Evolutionary conservation across 2,329 filamentous ascomycete species (phyloP).

Genomic region (Cercospora brassicicola): DNA sequence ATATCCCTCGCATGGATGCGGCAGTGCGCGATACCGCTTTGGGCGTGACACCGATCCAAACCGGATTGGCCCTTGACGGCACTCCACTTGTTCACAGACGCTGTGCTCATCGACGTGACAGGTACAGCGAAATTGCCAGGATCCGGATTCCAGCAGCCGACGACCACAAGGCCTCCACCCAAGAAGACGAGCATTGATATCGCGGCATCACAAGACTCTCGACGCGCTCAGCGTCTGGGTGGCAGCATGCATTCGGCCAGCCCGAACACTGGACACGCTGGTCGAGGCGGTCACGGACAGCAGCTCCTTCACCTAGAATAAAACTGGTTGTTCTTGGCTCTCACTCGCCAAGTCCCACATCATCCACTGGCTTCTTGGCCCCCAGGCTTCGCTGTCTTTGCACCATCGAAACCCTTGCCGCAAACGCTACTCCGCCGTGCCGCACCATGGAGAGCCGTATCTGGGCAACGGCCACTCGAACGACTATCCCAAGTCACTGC

Average conservation of each 20-base stretch:
- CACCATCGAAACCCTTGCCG: slow-evolving; percentile 8
- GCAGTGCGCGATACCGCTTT: slow-evolving; percentile 8
- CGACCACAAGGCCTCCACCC: not conserved
- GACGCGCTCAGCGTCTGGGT: not conserved
- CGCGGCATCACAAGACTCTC: not conserved
- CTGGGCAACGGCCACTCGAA: slow-evolving; percentile 13
- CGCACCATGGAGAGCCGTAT: slow-evolving; percentile 24
- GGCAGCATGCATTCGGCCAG: not conserved
- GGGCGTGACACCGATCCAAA: slow-evolving; percentile 14
- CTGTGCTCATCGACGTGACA: slow-evolving; percentile 2
- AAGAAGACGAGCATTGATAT: not conserved
- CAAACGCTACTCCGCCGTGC: slow-evolving; percentile 15
- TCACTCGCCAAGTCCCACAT: slow-evolving; percentile 14
- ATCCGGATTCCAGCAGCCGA: slow-evolving; percentile 1
- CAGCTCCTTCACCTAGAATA: slow-evolving; percentile 14
- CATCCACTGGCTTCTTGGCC: slow-evolving; percentile 16
- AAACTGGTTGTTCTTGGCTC: slow-evolving; percentile 10
- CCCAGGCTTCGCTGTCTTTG: slow-evolving; percentile 14
- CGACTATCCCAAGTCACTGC: not conserved
- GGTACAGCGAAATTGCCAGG: slow-evolving; percentile 1
- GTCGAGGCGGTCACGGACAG: slow-evolving; percentile 1
- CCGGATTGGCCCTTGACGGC: slow-evolving; percentile 2
- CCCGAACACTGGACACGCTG: not conserved
- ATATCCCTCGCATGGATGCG: not conserved
- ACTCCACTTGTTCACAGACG: slow-evolving; percentile 17